Evolutionary conservation across 1,284 basidiomycete species (phyloP).

Genomic region (Cutaneotrichosporon spelunceum): DNA sequence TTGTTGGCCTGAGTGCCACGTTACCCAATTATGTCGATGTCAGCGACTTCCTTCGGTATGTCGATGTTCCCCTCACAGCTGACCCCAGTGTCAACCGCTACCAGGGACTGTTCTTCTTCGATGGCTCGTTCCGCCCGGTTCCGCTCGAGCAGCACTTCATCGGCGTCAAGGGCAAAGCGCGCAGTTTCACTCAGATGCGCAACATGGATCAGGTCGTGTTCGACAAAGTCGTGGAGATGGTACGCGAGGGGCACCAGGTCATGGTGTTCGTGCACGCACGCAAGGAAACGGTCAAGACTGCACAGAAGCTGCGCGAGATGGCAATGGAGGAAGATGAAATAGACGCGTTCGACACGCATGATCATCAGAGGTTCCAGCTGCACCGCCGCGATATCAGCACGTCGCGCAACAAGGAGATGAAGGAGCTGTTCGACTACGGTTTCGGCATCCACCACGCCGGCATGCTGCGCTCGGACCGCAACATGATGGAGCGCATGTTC

Average conservation of each 20-base stretch:
- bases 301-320: slow-evolving; percentile 77
- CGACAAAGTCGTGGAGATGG: slow-evolving; percentile 72
- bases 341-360: slow-evolving; percentile 75
- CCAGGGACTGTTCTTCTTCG: slow-evolving; percentile 96
- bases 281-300: slow-evolving; percentile 96
- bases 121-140: slow-evolving; percentile 93
- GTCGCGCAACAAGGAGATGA: slow-evolving; percentile 93
- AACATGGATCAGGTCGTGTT: slow-evolving; percentile 89
- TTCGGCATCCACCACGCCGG: slow-evolving; percentile 99
- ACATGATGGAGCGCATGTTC: slow-evolving; percentile 94
- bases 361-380: slow-evolving; percentile 69
- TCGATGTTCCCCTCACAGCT: background rate
- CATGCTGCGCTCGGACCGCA: slow-evolving; percentile 91
- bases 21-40: slow-evolving; percentile 97
- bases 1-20: slow-evolving; percentile 96
- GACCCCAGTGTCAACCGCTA: slow-evolving; percentile 74
- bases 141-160: slow-evolving; percentile 98
- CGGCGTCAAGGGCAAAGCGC: slow-evolving; percentile 88
- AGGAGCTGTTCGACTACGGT: slow-evolving; percentile 83
- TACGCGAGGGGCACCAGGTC: slow-evolving; percentile 87
- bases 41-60: slow-evolving; percentile 84
- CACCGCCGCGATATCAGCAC: slow-evolving; percentile 75
- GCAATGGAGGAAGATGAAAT: slow-evolving; percentile 68
- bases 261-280: slow-evolving; percentile 99
- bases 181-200: slow-evolving; percentile 68